Evolutionary conservation across 495 filamentous ascomycete species (phyloP).

Genomic region (Penicillium ucsense): DNA sequence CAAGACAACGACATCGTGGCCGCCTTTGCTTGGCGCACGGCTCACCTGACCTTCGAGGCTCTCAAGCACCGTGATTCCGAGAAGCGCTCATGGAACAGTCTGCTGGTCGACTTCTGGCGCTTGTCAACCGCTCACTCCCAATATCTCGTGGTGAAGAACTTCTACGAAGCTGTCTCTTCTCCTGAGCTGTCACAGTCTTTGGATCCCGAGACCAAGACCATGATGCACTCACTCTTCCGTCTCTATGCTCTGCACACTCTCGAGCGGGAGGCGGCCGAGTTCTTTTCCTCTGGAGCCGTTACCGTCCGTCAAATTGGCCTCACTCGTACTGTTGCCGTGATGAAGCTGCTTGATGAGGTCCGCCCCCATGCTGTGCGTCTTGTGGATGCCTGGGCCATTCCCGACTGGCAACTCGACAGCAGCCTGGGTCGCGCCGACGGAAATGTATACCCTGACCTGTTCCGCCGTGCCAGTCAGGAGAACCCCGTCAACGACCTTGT

Average conservation of each 20-base stretch:
- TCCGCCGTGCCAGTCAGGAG: constrained; percentile 52
- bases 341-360: constrained; percentile 56
- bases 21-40: constrained; percentile 61
- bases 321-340: constrained; percentile 48
- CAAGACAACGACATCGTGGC: constrained; percentile 53
- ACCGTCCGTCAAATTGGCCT: constrained; percentile 57
- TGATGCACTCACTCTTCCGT: constrained; percentile 56
- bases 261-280: constrained; percentile 55
- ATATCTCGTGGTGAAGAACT: constrained; percentile 62
- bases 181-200: constrained; percentile 35
- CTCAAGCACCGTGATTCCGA: constrained; percentile 61
- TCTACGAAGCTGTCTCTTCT: constrained; percentile 54
- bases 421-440: constrained; percentile 56
- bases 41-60: constrained; percentile 61
- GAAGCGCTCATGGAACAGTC: constrained; percentile 59
- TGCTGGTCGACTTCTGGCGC: constrained; percentile 66
- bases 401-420: constrained; percentile 61
- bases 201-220: constrained; percentile 37
- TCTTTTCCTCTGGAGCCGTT: constrained; percentile 53
- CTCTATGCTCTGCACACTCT: constrained; percentile 57
- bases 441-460: constrained; percentile 61
- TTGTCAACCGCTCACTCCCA: constrained; percentile 59
- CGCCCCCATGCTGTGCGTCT: constrained; percentile 56
- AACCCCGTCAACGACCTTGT: constrained; percentile 59
- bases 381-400: constrained; percentile 59